phyloP scores from a whole-genome alignment of 1,139 yeast species.

The Cylindricascospora bacillispora region DNA sequence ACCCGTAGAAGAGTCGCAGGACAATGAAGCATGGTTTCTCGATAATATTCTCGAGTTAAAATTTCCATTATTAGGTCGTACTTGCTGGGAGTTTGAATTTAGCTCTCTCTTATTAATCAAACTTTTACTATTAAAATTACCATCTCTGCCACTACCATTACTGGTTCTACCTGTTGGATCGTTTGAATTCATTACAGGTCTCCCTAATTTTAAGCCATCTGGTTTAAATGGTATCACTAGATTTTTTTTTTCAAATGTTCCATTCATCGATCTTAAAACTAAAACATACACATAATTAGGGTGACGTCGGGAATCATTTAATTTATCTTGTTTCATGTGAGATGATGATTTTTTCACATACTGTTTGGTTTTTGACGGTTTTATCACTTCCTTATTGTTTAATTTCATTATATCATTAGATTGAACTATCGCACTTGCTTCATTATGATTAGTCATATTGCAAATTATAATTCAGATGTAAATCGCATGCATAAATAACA shows the following conservation, averaged over 20 bases:
- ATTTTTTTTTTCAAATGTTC: constrained; percentile 69
- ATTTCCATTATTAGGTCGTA: constrained; percentile 65
- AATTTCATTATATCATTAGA: no score
- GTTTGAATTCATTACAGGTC: constrained; percentile 53
- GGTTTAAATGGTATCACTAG: constrained; percentile 73
- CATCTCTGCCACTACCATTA: constrained; percentile 6
- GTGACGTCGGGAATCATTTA: no score
- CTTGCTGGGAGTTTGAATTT: constrained; percentile 9
- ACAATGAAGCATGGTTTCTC: constrained; percentile 84
- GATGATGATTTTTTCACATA: no score
- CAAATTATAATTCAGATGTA: no score
- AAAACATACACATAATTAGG: constrained; percentile 33
- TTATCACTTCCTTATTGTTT: no score
- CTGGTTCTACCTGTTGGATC: no score
- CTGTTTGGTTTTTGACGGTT: no score
- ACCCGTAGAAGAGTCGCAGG: constrained; percentile 52
- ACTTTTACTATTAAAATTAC: constrained; percentile 3
- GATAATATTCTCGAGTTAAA: constrained; percentile 88
- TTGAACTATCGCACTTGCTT: no score
- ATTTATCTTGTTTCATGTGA: no score
- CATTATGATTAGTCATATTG: no score
- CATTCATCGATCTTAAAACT: constrained; percentile 63
- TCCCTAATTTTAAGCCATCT: constrained; percentile 72
- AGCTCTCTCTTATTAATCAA: constrained; percentile 38
- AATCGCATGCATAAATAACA: no score